Conservation (phyloP, 371 early-diverging fungal species). For the Encephalitozoon romaleae region DNA sequence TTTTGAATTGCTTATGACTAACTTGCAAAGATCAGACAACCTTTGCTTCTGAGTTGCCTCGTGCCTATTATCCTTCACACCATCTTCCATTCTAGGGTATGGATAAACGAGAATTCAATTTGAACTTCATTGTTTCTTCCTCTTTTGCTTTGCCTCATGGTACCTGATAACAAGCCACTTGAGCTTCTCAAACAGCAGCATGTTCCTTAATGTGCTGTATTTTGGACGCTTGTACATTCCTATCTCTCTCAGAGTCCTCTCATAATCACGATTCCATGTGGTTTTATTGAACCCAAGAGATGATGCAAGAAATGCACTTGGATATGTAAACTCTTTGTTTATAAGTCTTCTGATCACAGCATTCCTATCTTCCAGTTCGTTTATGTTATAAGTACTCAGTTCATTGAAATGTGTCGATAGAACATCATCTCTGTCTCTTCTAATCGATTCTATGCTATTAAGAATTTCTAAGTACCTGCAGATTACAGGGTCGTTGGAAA, state of each 20-base stretch:
- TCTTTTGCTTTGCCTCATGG: slow-evolving; percentile 42
- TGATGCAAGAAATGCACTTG: slow-evolving; percentile 40
- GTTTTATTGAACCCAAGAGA: slow-evolving; percentile 50
- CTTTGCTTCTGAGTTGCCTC: background rate
- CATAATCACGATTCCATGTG: slow-evolving; percentile 51
- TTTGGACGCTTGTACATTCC: slow-evolving; percentile 46
- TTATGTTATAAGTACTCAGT: slow-evolving; percentile 23
- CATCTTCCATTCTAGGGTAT: background rate
- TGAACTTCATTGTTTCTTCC: background rate
- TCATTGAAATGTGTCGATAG: slow-evolving; percentile 34
- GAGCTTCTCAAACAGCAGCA: slow-evolving; percentile 55
- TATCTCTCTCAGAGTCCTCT: slow-evolving; percentile 44
- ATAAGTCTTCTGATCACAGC: slow-evolving; percentile 15
- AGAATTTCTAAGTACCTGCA: slow-evolving; percentile 20
- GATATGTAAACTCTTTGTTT: slow-evolving; percentile 18
- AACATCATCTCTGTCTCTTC: slow-evolving; percentile 7
- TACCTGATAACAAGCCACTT: slow-evolving; percentile 54
- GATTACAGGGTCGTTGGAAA: background rate
- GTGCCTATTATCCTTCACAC: background rate
- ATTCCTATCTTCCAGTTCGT: slow-evolving; percentile 30
- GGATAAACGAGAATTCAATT: background rate
- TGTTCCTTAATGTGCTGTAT: slow-evolving; percentile 37
- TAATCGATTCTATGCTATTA: slow-evolving; percentile 12
- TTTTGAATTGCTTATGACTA: background rate
- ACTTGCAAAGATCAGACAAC: background rate